Conservation (phyloP, 768 basidiomycete species). For the Naganishia randhawae region DNA sequence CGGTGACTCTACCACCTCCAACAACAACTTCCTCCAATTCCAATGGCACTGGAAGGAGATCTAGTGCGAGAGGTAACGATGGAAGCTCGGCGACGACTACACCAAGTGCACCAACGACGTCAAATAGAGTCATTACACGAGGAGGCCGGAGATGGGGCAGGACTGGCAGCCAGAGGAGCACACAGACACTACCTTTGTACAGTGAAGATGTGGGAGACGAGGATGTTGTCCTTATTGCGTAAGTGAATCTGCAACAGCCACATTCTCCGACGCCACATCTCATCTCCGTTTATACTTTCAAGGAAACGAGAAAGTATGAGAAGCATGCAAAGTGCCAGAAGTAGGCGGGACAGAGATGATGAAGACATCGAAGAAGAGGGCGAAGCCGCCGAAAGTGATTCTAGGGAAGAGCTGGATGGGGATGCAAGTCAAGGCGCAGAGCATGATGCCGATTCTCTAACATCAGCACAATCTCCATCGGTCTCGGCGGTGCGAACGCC, state of each 20-base stretch:
- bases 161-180: constrained; percentile 27
- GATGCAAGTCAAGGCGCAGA: neutral
- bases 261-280: neutral
- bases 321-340: constrained; percentile 5
- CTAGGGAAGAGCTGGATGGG: neutral
- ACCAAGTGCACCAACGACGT: neutral
- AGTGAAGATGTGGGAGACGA: constrained; percentile 30
- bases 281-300: too few relatives aligned
- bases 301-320: constrained; percentile 31
- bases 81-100: neutral
- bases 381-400: constrained; percentile 10
- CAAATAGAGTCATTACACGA: constrained; percentile 21
- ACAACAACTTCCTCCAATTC: neutral
- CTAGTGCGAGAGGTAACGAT: neutral
- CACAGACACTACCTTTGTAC: constrained; percentile 28
- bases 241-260: neutral
- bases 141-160: constrained; percentile 30
- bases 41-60: neutral
- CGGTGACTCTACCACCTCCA: constrained; percentile 2
- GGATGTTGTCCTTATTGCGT: constrained; percentile 30
- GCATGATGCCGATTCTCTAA: too few relatives aligned
- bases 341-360: constrained; percentile 1
- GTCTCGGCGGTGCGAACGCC: neutral
- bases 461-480: neutral
- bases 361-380: constrained; percentile 20